These are phyloP conservation scores for Candida sanyaensis DNA, from an alignment of 1,139 yeast species.

Conservation along the genomic window DNA sequence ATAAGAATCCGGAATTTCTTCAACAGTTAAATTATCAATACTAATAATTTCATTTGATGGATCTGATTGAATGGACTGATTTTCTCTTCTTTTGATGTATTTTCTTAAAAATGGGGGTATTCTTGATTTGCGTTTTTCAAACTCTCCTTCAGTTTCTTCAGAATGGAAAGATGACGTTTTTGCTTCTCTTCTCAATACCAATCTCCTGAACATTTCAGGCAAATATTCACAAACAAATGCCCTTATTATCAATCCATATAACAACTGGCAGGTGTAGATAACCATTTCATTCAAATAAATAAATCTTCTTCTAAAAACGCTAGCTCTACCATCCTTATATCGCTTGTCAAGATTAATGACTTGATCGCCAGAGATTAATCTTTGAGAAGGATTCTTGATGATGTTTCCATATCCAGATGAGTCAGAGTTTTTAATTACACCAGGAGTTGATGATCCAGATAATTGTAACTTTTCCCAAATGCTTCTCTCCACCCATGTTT, in stretches of 20 bases:
- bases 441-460: not conserved
- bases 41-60: conserved; percentile 13
- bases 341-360: conserved; percentile 9
- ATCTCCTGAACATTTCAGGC: conserved; percentile 5
- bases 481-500: conserved; percentile 61
- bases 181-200: conserved; percentile 5
- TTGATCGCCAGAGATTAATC: conserved; percentile 23
- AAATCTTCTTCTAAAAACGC: conserved; percentile 26
- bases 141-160: conserved; percentile 23
- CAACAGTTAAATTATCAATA: conserved; percentile 26
- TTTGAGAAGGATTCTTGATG: conserved; percentile 29
- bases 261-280: conserved; percentile 24
- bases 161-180: not conserved
- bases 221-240: conserved; percentile 11
- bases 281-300: conserved; percentile 21
- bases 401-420: conserved; percentile 36
- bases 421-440: conserved; percentile 16
- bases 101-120: conserved; percentile 30
- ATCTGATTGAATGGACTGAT: not conserved
- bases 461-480: conserved; percentile 23
- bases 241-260: conserved; percentile 22
- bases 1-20: conserved; percentile 17
- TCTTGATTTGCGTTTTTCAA: conserved; percentile 20
- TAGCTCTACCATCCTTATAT: conserved; percentile 16
- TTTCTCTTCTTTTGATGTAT: conserved; percentile 18